These are phyloP conservation scores for Betula pendula DNA, from an alignment of 306 rosid genomes.

Conservation along the genomic window DNA sequence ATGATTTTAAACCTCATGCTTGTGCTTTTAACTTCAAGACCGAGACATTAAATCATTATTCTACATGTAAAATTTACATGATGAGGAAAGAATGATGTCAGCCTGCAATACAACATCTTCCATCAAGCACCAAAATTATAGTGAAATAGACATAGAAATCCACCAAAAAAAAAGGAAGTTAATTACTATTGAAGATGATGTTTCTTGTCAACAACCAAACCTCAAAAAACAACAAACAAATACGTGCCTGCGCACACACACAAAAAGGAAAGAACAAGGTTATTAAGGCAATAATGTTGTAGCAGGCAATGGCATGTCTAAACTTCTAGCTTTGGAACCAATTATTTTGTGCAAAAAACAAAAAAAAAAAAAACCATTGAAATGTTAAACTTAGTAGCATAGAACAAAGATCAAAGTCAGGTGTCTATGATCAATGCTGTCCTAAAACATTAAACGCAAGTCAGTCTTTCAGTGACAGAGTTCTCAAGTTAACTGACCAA, in stretches of 20 bases:
- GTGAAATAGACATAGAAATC: not conserved
- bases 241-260: not conserved
- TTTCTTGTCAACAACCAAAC: not conserved
- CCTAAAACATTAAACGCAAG: constrained; percentile 3
- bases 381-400: not conserved
- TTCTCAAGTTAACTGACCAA: constrained; percentile 60
- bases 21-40: not conserved
- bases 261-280: not conserved
- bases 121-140: not conserved
- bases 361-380: not conserved
- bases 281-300: not conserved
- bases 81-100: not conserved
- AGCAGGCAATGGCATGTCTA: not conserved
- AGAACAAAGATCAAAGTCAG: not conserved
- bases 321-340: not conserved
- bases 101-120: not conserved
- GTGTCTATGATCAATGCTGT: constrained; percentile 5
- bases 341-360: not conserved
- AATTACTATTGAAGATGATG: not conserved
- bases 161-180: not conserved
- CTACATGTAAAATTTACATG: not conserved
- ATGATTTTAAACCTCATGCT: not conserved
- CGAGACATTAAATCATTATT: not conserved
- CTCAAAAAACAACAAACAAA: too few species aligned
- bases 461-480: not conserved